These are phyloP conservation scores for Nicotiana rustica DNA, from an alignment of 305 asterid species.

Conservation along the genomic window DNA sequence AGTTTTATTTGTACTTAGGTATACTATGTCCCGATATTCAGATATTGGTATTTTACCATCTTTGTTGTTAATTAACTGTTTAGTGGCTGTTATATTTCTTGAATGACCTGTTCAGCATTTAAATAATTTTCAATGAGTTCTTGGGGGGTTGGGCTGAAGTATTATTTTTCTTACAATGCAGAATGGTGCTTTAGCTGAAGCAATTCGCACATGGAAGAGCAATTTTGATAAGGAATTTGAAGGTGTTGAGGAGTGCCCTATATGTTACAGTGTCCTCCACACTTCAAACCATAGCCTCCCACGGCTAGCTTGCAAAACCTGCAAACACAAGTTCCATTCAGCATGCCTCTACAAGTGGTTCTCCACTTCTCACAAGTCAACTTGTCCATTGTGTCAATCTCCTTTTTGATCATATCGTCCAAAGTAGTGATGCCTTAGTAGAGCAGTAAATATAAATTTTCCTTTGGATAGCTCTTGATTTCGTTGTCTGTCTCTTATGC, in stretches of 20 bases:
- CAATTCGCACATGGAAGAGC: conserved; percentile 92
- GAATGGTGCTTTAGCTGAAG: conserved; percentile 99
- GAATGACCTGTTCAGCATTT: conserved; percentile 11
- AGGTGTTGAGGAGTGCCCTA: conserved; percentile 99
- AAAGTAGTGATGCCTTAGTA: neutral
- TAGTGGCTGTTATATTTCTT: conserved; percentile 19
- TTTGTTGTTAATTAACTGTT: conserved; percentile 25
- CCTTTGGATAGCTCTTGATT: conserved; percentile 23
- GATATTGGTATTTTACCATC: conserved; percentile 30
- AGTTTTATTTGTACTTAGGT: conserved; percentile 8
- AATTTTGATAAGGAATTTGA: conserved; percentile 97
- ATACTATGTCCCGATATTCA: neutral
- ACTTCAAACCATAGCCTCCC: conserved; percentile 93
- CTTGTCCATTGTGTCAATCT: conserved; percentile 97
- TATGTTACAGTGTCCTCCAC: conserved; percentile 96
- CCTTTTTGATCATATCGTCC: conserved; percentile 64
- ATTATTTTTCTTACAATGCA: conserved; percentile 45
- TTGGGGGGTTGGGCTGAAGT: neutral
- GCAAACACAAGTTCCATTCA: conserved; percentile 96
- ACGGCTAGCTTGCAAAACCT: conserved; percentile 96
- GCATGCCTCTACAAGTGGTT: conserved; percentile 99
- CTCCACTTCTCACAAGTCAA: conserved; percentile 96
- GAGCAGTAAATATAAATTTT: neutral
- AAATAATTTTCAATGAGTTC: conserved; percentile 1
- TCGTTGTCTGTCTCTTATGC: conserved; percentile 17